Evolutionary conservation across 371 early-diverging fungal species (phyloP).

Genomic region (Paraphysoderma sedebokerense): DNA sequence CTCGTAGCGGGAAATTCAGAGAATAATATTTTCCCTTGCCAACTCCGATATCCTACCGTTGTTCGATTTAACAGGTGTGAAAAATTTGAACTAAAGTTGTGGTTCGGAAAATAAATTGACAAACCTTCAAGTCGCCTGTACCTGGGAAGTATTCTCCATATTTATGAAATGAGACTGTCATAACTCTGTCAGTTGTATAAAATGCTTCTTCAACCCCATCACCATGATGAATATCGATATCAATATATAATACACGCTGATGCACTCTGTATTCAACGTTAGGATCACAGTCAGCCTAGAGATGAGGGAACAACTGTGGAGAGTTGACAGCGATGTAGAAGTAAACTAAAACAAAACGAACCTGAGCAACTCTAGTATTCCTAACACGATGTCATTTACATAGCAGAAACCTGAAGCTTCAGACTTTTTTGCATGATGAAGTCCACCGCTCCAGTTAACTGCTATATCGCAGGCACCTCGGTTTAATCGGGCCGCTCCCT

Average conservation of each 20-base stretch:
- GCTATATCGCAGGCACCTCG: slow-evolving; percentile 82
- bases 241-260: slow-evolving; percentile 92
- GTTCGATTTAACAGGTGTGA: background rate
- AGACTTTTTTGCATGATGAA: slow-evolving; percentile 97
- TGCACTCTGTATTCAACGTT: slow-evolving; percentile 35
- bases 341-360: slow-evolving; percentile 10
- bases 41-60: slow-evolving; percentile 20
- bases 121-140: slow-evolving; percentile 27
- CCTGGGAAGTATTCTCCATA: slow-evolving; percentile 64
- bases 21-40: slow-evolving; percentile 35
- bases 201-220: slow-evolving; percentile 69
- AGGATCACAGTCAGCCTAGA: background rate
- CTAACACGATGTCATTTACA: slow-evolving; percentile 96
- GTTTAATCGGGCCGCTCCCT: slow-evolving; percentile 81
- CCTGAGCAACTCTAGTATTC: slow-evolving; percentile 87
- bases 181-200: slow-evolving; percentile 50
- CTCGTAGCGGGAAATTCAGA: slow-evolving; percentile 50
- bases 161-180: slow-evolving; percentile 59
- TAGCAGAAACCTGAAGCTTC: slow-evolving; percentile 99
- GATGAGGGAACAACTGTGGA: no score
- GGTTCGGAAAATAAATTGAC: slow-evolving; percentile 2
- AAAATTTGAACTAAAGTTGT: background rate
- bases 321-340: background rate
- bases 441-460: slow-evolving; percentile 98
- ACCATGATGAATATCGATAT: slow-evolving; percentile 63